phyloP scores from a whole-genome alignment of 148 eudicot species.

The Amaranthus palmeri region DNA sequence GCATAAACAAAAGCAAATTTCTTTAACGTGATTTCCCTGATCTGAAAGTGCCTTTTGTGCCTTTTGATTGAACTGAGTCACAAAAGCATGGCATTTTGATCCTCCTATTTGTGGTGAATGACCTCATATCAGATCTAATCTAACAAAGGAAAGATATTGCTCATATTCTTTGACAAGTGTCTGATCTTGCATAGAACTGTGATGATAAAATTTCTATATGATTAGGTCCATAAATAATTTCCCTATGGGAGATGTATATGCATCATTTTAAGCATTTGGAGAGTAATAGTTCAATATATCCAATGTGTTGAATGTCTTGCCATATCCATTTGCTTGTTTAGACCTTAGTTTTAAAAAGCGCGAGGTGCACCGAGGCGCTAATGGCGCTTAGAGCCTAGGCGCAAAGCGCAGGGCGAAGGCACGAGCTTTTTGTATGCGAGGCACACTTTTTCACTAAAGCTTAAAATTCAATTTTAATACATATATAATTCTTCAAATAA shows the following conservation, averaged over 20 bases:
- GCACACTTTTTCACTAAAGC: too few relatives aligned
- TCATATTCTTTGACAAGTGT: neutral
- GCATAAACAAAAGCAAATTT: neutral
- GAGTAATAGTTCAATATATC: neutral
- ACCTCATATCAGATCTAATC: neutral
- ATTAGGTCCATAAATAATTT: neutral
- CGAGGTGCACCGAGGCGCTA: too few relatives aligned
- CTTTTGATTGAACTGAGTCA: neutral
- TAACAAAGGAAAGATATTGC: neutral
- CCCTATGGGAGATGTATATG: neutral
- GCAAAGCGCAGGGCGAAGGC: too few relatives aligned
- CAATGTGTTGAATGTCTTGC: neutral
- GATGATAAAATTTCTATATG: neutral
- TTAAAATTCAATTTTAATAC: too few relatives aligned
- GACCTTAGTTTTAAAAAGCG: too few relatives aligned
- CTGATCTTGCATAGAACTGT: neutral
- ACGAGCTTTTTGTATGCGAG: too few relatives aligned
- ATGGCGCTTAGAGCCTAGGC: too few relatives aligned
- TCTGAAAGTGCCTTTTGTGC: neutral
- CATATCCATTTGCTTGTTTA: too few relatives aligned
- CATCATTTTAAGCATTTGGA: neutral
- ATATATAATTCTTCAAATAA: too few relatives aligned
- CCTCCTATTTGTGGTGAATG: neutral
- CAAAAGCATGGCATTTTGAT: neutral
- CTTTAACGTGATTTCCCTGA: neutral